These are phyloP conservation scores for Pyrenula aspistea DNA, from an alignment of 495 filamentous ascomycete genomes.

Conservation along the genomic window DNA sequence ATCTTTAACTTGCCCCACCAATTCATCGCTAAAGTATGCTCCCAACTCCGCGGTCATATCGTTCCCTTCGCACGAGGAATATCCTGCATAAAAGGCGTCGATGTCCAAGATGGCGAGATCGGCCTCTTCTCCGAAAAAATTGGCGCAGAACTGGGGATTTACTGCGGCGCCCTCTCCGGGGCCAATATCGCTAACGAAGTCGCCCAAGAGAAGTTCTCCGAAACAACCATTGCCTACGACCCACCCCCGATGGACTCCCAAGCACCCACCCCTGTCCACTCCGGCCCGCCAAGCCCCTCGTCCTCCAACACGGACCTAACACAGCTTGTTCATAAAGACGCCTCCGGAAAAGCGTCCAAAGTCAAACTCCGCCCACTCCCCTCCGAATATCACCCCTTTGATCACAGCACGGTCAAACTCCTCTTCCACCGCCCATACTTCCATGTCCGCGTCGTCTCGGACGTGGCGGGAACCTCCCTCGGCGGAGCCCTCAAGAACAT, in stretches of 20 bases:
- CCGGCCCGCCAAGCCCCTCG: constrained; percentile 31
- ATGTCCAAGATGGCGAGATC: constrained; percentile 72
- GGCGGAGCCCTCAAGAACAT: constrained; percentile 96
- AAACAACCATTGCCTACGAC: constrained; percentile 94
- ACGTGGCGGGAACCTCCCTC: constrained; percentile 92
- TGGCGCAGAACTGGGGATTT: constrained; percentile 78
- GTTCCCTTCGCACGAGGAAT: constrained; percentile 86
- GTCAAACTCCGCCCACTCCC: constrained; percentile 63
- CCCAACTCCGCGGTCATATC: constrained; percentile 75
- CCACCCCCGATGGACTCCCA: constrained; percentile 75
- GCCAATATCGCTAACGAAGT: constrained; percentile 97
- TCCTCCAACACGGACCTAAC: constrained; percentile 45
- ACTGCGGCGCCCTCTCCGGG: constrained; percentile 90
- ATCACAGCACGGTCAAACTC: constrained; percentile 62
- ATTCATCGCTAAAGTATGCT: constrained; percentile 83
- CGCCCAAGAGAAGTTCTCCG: constrained; percentile 86
- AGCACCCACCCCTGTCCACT: constrained; percentile 46
- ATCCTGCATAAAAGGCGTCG: constrained; percentile 96
- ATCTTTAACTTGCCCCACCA: constrained; percentile 98
- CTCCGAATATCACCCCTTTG: constrained; percentile 65
- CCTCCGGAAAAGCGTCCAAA: constrained; percentile 45
- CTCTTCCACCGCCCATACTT: constrained; percentile 98
- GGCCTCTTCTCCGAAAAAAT: constrained; percentile 92
- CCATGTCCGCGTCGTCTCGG: constrained; percentile 81
- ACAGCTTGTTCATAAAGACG: constrained; percentile 52